Evolutionary conservation across 2,329 filamentous ascomycete species (phyloP).

Genomic region (Ophiognomonia clavigignenti-juglandacearum): DNA sequence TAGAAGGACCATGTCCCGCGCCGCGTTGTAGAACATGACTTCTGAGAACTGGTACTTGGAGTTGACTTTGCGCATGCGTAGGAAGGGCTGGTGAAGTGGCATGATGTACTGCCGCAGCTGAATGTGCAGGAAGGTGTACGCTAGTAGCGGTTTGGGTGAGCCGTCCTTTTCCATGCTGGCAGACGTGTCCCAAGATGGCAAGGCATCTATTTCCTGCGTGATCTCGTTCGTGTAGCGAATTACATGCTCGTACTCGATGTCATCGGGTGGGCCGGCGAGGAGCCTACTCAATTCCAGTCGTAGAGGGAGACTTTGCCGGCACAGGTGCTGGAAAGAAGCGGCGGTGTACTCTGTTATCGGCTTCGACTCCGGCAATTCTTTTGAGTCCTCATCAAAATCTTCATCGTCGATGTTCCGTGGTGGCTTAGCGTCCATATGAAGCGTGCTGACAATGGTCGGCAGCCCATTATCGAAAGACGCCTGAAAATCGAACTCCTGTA

Average conservation of each 20-base stretch:
- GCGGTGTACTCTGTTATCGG: conserved; percentile 51
- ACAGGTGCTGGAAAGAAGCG: conserved; percentile 54
- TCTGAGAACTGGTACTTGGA: conserved; percentile 60
- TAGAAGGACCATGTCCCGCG: conserved; percentile 56
- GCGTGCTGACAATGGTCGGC: conserved; percentile 51
- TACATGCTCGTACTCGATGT: conserved; percentile 57
- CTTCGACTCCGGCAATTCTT: conserved; percentile 45
- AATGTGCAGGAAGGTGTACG: conserved; percentile 56
- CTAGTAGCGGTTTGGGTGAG: conserved; percentile 48
- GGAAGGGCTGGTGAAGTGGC: conserved; percentile 55
- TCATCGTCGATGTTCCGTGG: conserved; percentile 55
- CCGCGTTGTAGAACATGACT: conserved; percentile 59
- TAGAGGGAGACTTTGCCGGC: conserved; percentile 50
- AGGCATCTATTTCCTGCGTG: conserved; percentile 54
- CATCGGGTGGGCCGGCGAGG: conserved; percentile 47
- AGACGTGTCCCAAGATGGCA: conserved; percentile 50
- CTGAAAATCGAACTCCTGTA: conserved; percentile 59
- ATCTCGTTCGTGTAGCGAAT: conserved; percentile 58
- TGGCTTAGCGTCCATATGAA: conserved; percentile 50
- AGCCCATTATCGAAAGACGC: conserved; percentile 57
- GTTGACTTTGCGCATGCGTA: conserved; percentile 54
- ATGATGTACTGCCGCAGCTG: conserved; percentile 59
- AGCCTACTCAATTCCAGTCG: conserved; percentile 54
- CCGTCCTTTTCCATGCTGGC: conserved; percentile 29
- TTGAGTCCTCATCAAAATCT: conserved; percentile 50